These are phyloP conservation scores for Sarcocystis neurona DNA, from an alignment of 169 alveolate species.

Conservation along the genomic window DNA sequence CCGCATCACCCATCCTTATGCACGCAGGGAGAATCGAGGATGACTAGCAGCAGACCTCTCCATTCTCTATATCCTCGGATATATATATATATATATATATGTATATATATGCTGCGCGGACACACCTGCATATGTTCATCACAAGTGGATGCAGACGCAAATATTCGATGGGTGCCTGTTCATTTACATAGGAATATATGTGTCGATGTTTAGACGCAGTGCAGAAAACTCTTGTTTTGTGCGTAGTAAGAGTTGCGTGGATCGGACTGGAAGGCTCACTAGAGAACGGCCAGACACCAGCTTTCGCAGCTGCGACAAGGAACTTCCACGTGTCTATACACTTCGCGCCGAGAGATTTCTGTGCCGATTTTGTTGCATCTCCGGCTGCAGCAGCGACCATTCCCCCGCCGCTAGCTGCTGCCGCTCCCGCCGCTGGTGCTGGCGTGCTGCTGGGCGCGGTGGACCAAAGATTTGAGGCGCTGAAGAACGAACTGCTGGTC, in stretches of 20 bases:
- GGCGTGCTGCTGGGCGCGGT: neutral
- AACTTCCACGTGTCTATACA: slow-evolving; percentile 1
- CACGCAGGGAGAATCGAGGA: neutral
- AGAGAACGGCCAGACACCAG: slow-evolving; percentile 30
- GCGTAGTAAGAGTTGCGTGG: neutral
- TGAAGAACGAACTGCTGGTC: neutral
- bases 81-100: no score
- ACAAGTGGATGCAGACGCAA: no score
- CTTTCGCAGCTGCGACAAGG: slow-evolving; percentile 1
- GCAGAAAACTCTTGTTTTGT: neutral
- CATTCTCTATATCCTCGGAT: neutral
- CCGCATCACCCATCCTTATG: neutral
- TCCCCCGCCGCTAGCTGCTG: no score
- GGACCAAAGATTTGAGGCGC: no score
- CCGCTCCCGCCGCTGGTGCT: neutral
- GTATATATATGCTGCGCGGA: neutral
- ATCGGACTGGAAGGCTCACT: neutral
- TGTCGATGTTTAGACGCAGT: neutral
- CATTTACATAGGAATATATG: neutral
- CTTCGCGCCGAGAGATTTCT: neutral
- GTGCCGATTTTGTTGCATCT: neutral
- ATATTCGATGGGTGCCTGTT: no score
- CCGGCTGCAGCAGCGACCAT: no score
- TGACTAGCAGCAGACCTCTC: neutral
- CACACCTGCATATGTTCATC: no score